phyloP scores from a whole-genome alignment of 345 rosid genomes.

The Salix koriyanagi region DNA sequence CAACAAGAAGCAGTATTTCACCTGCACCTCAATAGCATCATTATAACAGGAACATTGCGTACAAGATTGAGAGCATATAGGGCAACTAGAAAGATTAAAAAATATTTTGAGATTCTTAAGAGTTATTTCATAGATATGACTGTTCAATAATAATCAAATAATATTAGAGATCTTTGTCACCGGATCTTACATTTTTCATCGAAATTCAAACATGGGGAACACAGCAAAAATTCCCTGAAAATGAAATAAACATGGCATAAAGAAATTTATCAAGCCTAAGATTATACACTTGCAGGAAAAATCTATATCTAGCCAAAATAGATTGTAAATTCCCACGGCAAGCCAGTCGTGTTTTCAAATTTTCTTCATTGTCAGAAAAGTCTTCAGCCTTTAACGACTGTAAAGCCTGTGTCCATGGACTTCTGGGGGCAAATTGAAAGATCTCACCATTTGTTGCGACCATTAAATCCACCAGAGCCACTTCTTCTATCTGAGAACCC shows the following conservation, averaged over 20 bases:
- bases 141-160: neutral
- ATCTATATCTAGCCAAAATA: neutral
- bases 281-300: neutral
- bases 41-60: neutral
- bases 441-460: constrained; percentile 38
- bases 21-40: neutral
- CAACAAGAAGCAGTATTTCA: neutral
- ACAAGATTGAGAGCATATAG: neutral
- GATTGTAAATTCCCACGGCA: neutral
- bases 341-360: neutral
- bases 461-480: constrained; percentile 35
- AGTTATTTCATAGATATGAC: neutral
- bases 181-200: neutral
- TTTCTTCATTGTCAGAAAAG: constrained; percentile 7
- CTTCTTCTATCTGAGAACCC: constrained; percentile 36
- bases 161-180: neutral
- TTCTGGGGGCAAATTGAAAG: neutral
- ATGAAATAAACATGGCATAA: neutral
- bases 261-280: too few species aligned
- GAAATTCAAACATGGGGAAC: constrained; percentile 4
- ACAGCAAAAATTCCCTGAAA: constrained; percentile 7
- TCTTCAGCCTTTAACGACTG: neutral
- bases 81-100: neutral
- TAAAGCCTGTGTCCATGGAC: neutral
- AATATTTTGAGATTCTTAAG: too few species aligned